These are phyloP conservation scores for Globisporangium paddicum DNA, from an alignment of 352 stramenopile genomes.

Conservation along the genomic window DNA sequence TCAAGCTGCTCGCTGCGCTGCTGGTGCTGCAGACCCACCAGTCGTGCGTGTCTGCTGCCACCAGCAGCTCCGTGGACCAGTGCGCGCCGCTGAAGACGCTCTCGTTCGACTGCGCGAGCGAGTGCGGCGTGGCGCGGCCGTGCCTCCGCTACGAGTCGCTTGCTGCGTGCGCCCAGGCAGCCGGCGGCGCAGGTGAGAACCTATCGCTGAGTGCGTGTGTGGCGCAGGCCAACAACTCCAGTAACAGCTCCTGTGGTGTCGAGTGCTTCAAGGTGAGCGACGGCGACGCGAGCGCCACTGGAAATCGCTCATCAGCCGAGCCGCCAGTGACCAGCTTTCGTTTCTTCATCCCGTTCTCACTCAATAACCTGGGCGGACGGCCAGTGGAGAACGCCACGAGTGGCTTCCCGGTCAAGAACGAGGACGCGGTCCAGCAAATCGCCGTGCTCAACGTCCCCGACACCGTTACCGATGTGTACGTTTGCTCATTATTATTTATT, in stretches of 20 bases:
- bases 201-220: conserved; percentile 6
- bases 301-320: neutral
- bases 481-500: neutral
- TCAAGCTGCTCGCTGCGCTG: neutral
- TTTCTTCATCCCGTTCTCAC: conserved; percentile 15
- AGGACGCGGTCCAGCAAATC: conserved; percentile 10
- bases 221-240: neutral
- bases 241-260: conserved; percentile 1
- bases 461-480: conserved; percentile 3
- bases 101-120: conserved; percentile 8
- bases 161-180: neutral
- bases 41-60: neutral
- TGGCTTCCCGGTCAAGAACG: conserved; percentile 12
- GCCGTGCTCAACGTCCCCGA: conserved; percentile 7
- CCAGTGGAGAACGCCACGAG: conserved; percentile 7
- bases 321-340: neutral
- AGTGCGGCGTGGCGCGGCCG: neutral
- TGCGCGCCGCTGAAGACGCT: conserved; percentile 12
- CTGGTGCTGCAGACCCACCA: neutral
- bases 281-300: neutral
- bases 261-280: conserved; percentile 14
- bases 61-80: neutral
- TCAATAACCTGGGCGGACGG: neutral
- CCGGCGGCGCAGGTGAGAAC: conserved; percentile 3
- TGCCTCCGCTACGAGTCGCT: conserved; percentile 13